phyloP scores from a whole-genome alignment of 331 rosid species.

The Cydonia oblonga region DNA sequence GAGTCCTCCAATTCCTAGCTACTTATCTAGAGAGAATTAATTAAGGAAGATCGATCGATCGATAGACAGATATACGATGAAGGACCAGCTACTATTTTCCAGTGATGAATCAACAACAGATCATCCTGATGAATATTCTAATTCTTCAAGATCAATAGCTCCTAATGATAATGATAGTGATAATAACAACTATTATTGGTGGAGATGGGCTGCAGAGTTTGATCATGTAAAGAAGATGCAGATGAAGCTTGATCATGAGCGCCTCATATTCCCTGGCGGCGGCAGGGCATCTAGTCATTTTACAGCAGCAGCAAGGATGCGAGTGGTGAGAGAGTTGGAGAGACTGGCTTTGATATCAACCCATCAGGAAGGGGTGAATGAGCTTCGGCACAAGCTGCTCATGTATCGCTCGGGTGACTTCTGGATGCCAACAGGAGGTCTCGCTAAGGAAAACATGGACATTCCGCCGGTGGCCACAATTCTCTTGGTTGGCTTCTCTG shows the following conservation, averaged over 20 bases:
- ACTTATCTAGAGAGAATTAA: background rate
- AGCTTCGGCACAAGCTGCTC: slow-evolving; percentile 30
- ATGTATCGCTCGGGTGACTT: slow-evolving; percentile 29
- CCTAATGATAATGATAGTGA: background rate
- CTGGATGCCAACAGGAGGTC: slow-evolving; percentile 35
- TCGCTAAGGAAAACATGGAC: slow-evolving; percentile 20
- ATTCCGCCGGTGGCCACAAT: slow-evolving; percentile 28
- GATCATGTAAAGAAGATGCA: slow-evolving; percentile 11
- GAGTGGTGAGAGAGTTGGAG: slow-evolving; percentile 31
- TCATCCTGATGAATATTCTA: background rate
- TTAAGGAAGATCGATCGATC: background rate
- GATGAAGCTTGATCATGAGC: background rate
- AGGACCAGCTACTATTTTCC: background rate
- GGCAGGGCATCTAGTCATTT: background rate
- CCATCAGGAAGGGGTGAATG: slow-evolving; percentile 16
- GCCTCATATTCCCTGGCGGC: background rate
- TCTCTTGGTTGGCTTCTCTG: slow-evolving; percentile 31
- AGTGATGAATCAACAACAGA: background rate
- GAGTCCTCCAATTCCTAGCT: background rate
- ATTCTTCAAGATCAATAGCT: background rate
- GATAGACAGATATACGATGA: background rate
- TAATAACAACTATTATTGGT: slow-evolving; percentile 12
- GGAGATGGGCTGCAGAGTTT: slow-evolving; percentile 24
- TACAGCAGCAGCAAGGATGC: slow-evolving; percentile 1
- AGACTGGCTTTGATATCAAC: slow-evolving; percentile 23